Conservation (phyloP, 2,329 filamentous ascomycete genomes). For the Pleomassaria siparia region DNA sequence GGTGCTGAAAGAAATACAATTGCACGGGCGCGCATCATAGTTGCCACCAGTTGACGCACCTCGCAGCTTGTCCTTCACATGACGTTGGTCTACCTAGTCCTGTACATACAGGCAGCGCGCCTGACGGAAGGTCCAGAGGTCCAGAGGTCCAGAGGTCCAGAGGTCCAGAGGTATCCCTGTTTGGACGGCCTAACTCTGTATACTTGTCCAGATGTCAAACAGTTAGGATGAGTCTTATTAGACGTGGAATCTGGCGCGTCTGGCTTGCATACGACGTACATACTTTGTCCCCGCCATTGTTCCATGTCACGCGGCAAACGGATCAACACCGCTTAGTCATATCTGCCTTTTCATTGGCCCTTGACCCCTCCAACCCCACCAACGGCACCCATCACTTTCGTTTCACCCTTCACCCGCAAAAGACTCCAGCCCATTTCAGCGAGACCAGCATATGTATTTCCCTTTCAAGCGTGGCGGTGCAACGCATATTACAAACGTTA, state of each 20-base stretch:
- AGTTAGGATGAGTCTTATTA: background rate
- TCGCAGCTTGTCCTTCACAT: background rate
- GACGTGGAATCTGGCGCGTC: no score
- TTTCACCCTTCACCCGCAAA: background rate
- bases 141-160: no score
- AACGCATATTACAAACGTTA: no score
- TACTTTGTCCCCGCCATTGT: no score
- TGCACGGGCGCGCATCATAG: background rate
- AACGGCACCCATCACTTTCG: background rate
- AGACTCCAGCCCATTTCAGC: background rate
- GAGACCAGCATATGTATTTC: background rate
- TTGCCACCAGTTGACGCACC: background rate
- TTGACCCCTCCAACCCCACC: background rate
- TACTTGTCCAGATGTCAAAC: slow-evolving; percentile 1
- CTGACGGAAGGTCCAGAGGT: no score
- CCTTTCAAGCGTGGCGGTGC: slow-evolving; percentile 4
- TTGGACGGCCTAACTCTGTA: slow-evolving; percentile 1
- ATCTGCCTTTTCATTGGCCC: background rate
- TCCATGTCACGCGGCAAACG: background rate
- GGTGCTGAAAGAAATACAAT: background rate
- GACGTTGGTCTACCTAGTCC: background rate
- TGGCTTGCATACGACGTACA: no score
- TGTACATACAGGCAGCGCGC: background rate
- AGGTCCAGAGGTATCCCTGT: no score
- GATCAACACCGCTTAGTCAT: background rate